Conservation (phyloP, 2,329 filamentous ascomycete genomes). For the Calycina herbarum region DNA sequence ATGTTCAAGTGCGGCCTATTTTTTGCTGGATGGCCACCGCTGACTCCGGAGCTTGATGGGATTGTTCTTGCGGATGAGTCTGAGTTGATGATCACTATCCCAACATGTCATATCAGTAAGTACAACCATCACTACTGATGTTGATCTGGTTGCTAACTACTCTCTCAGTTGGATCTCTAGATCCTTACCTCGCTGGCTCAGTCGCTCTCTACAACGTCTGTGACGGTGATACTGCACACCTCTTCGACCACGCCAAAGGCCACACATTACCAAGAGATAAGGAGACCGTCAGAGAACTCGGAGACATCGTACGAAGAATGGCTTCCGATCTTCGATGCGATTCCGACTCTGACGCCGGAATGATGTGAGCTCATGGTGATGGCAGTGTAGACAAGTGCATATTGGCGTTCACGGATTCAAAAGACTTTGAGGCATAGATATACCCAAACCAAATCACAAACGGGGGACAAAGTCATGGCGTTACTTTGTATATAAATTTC, state of each 20-base stretch:
- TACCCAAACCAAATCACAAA: neutral
- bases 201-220: conserved; percentile 66
- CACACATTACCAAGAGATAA: conserved; percentile 60
- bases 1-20: conserved; percentile 49
- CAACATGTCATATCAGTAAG: conserved; percentile 54
- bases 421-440: neutral
- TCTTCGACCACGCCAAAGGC: conserved; percentile 66
- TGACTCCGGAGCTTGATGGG: conserved; percentile 47
- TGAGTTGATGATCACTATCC: conserved; percentile 52
- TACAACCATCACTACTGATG: conserved; percentile 10
- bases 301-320: conserved; percentile 32
- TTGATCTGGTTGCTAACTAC: conserved; percentile 21
- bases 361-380: neutral
- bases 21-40: conserved; percentile 54
- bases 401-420: neutral
- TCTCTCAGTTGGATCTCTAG: conserved; percentile 50
- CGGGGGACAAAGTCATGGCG: neutral
- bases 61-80: conserved; percentile 53
- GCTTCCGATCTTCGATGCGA: conserved; percentile 18
- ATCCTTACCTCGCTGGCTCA: conserved; percentile 63
- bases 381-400: neutral
- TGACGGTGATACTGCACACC: conserved; percentile 57
- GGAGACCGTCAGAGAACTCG: conserved; percentile 39
- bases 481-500: neutral
- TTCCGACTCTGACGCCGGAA: conserved; percentile 4